phyloP scores from a whole-genome alignment of 2,329 filamentous ascomycete genomes.

The Periconia digitata region DNA sequence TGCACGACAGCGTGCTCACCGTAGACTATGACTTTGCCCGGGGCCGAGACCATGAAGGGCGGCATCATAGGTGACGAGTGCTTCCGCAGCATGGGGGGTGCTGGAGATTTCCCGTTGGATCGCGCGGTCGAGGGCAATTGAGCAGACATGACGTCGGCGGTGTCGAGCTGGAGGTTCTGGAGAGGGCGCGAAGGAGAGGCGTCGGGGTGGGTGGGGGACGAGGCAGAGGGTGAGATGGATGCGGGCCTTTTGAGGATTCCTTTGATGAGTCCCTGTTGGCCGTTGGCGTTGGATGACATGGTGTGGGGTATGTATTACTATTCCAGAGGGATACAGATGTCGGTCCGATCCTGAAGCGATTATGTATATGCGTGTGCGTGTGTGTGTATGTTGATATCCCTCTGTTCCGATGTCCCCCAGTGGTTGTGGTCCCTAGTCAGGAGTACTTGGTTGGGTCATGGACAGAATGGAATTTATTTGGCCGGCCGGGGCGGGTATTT shows the following conservation, averaged over 20 bases:
- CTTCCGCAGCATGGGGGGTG: constrained; percentile 29
- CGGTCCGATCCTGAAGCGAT: too few relatives aligned
- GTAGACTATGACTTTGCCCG: constrained; percentile 97
- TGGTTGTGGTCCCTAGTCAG: too few relatives aligned
- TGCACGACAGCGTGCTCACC: constrained; percentile 98
- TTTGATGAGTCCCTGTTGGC: background rate
- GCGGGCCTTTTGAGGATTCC: background rate
- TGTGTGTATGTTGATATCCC: too few relatives aligned
- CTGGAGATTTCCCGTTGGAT: constrained; percentile 13
- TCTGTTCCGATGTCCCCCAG: too few relatives aligned
- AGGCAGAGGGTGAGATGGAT: background rate
- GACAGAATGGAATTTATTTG: too few relatives aligned
- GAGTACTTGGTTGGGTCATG: too few relatives aligned
- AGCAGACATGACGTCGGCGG: constrained; percentile 30
- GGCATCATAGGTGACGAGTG: constrained; percentile 68
- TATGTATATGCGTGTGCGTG: too few relatives aligned
- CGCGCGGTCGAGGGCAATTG: constrained; percentile 28
- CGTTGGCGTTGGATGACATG: background rate
- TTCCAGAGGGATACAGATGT: too few relatives aligned
- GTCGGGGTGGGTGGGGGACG: background rate
- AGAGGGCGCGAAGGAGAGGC: background rate
- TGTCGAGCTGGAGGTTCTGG: constrained; percentile 26
- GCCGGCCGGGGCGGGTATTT: too few relatives aligned
- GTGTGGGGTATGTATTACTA: background rate
- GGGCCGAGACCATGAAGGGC: constrained; percentile 95